phyloP scores from a whole-genome alignment of 441 rosid genomes.

The Sinapis alba region DNA sequence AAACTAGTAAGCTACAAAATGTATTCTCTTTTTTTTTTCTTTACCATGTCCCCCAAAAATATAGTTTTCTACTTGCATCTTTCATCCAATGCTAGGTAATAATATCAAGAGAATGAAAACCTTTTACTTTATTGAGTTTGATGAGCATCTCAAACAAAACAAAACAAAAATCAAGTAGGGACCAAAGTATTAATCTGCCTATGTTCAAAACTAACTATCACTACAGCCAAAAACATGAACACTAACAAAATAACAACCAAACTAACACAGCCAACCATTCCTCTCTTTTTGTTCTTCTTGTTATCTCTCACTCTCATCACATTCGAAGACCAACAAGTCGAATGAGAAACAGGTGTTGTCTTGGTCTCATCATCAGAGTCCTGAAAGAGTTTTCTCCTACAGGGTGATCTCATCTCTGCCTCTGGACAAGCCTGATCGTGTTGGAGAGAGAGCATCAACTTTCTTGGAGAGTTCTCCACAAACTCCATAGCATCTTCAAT shows the following conservation, averaged over 20 bases:
- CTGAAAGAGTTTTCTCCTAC: slow-evolving; percentile 60
- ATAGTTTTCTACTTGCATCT: neutral
- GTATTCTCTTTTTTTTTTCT: neutral
- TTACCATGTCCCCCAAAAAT: neutral
- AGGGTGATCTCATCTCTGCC: slow-evolving; percentile 36
- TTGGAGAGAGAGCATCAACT: slow-evolving; percentile 52
- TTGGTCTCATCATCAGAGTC: slow-evolving; percentile 37
- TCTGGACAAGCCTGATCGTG: slow-evolving; percentile 25
- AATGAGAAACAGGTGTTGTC: neutral
- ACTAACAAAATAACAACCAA: slow-evolving; percentile 4
- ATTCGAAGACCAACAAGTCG: slow-evolving; percentile 32
- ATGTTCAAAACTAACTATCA: slow-evolving; percentile 19
- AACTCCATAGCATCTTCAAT: slow-evolving; percentile 28
- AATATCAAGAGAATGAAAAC: neutral
- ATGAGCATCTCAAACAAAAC: slow-evolving; percentile 3
- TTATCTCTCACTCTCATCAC: slow-evolving; percentile 8
- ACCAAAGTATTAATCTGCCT: slow-evolving; percentile 26
- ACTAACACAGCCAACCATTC: neutral
- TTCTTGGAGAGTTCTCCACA: slow-evolving; percentile 49
- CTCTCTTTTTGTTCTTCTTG: neutral
- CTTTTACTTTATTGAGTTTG: neutral
- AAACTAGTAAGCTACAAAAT: too few relatives aligned
- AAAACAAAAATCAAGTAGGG: slow-evolving; percentile 23
- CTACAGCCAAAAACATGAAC: slow-evolving; percentile 12
- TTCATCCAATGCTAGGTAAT: neutral